A percentile compares a stretch with the other conserved stretches of the same genome.
These are phyloP conservation scores for Fusarium sp. DNA, from an alignment of 2,329 filamentous ascomycete genomes.

Conservation along the genomic window DNA sequence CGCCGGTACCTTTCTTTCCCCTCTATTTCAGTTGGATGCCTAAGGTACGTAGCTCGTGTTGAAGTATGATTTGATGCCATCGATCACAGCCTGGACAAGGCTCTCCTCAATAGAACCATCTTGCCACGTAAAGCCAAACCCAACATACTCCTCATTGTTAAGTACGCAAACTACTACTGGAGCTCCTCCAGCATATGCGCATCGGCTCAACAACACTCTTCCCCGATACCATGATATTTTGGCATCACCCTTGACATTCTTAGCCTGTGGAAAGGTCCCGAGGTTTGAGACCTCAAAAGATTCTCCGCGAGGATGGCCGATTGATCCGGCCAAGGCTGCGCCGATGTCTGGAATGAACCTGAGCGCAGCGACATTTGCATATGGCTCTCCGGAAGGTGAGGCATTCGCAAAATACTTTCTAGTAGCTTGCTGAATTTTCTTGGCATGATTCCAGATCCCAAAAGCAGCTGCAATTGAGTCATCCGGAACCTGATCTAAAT, in stretches of 20 bases:
- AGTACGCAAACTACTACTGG: not conserved
- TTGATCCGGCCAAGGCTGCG: not conserved
- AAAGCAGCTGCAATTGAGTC: not conserved
- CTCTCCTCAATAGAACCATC: not conserved
- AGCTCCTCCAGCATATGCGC: not conserved
- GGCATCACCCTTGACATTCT: not conserved
- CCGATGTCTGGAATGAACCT: not conserved
- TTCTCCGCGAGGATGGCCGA: not conserved
- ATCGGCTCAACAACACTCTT: not conserved
- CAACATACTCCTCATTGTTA: not conserved
- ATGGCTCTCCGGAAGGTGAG: not conserved
- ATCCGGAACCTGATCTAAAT: not conserved
- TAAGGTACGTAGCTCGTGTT: rapidly evolving
- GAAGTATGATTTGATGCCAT: not conserved
- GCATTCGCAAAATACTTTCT: not conserved
- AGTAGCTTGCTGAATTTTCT: not conserved
- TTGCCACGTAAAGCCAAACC: conserved; percentile 5
- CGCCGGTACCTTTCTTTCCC: not conserved
- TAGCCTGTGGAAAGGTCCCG: not conserved
- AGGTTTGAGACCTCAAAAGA: conserved; percentile 7
- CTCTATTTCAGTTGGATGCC: not conserved
- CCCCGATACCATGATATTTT: not conserved
- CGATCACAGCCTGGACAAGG: not conserved
- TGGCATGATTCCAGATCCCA: not conserved
- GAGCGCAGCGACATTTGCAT: not conserved